Percentiles rank a stretch among this genome's conserved stretches.
Evolutionary conservation across 2,329 filamentous ascomycete genomes (phyloP).

Genomic region (Colletotrichum musicola): DNA sequence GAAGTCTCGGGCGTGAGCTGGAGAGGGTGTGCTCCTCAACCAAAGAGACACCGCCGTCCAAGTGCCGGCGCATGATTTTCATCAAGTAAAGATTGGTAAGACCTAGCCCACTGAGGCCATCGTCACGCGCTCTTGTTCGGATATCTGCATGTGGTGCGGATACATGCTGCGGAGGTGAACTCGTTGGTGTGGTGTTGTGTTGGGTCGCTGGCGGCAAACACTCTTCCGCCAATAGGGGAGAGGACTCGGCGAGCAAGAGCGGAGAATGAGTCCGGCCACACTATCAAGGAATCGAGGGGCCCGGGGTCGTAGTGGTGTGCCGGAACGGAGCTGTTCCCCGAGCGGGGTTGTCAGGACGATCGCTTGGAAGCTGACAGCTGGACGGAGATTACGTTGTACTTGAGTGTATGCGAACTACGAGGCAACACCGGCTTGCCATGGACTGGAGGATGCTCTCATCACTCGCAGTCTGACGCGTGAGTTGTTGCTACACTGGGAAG

Average conservation of each 20-base stretch:
- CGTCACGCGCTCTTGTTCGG: neutral
- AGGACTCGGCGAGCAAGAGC: neutral
- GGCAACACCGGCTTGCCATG: no score
- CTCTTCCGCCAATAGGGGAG: conserved; percentile 20
- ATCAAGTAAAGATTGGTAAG: conserved; percentile 10
- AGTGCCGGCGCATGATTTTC: conserved; percentile 3
- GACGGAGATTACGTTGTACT: neutral
- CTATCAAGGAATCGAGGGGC: conserved; percentile 6
- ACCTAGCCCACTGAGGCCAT: neutral
- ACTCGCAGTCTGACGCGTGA: no score
- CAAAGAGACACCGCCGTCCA: conserved; percentile 12
- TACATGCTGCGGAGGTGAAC: no score
- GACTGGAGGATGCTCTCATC: no score
- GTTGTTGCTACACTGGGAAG: no score
- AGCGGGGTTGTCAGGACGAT: conserved; percentile 8
- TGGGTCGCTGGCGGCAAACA: conserved; percentile 9
- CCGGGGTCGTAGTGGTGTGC: conserved; percentile 16
- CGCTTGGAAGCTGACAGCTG: neutral
- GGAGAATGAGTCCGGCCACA: conserved; percentile 4
- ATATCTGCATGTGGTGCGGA: no score
- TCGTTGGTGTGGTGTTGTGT: neutral
- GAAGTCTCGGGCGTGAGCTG: neutral
- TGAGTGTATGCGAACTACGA: no score
- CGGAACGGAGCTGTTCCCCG: conserved; percentile 12
- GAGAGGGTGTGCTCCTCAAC: neutral